Evolutionary conservation across 768 basidiomycete genomes (phyloP).

Genomic region (Tylopilus cervinicoccineus): DNA sequence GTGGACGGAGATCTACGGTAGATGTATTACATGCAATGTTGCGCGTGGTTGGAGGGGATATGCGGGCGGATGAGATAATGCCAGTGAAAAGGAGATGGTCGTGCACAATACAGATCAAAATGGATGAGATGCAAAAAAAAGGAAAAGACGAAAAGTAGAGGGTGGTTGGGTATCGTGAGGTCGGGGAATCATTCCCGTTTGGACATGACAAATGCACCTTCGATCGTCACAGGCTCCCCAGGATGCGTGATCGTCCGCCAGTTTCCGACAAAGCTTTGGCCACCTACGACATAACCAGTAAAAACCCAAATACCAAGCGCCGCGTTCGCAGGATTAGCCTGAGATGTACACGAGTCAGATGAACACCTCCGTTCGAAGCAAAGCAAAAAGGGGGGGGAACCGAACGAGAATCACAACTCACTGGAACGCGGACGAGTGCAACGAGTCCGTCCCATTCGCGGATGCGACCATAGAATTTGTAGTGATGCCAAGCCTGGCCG

Average conservation of each 20-base stretch:
- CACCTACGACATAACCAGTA: conserved; percentile 67
- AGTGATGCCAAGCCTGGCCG: conserved; percentile 45
- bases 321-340: conserved; percentile 5
- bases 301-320: conserved; percentile 42
- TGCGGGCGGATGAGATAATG: neutral
- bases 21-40: conserved; percentile 14
- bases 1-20: conserved; percentile 17
- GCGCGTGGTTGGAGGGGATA: conserved; percentile 1
- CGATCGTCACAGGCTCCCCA: conserved; percentile 45
- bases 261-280: conserved; percentile 64
- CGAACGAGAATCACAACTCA: conserved; percentile 8
- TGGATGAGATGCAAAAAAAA: conserved; percentile 4
- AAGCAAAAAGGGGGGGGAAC: neutral
- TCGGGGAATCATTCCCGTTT: conserved; percentile 32
- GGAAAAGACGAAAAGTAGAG: neutral
- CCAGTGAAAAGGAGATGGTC: neutral
- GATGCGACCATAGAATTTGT: conserved; percentile 49
- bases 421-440: conserved; percentile 45
- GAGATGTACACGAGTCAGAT: conserved; percentile 7
- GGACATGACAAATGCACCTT: conserved; percentile 63
- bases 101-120: conserved; percentile 10
- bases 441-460: conserved; percentile 58
- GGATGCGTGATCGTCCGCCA: conserved; percentile 48
- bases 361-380: neutral
- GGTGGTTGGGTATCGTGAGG: neutral